Evolutionary conservation across 2,329 filamentous ascomycete species (phyloP).

Genomic region (Beauveria australis): DNA sequence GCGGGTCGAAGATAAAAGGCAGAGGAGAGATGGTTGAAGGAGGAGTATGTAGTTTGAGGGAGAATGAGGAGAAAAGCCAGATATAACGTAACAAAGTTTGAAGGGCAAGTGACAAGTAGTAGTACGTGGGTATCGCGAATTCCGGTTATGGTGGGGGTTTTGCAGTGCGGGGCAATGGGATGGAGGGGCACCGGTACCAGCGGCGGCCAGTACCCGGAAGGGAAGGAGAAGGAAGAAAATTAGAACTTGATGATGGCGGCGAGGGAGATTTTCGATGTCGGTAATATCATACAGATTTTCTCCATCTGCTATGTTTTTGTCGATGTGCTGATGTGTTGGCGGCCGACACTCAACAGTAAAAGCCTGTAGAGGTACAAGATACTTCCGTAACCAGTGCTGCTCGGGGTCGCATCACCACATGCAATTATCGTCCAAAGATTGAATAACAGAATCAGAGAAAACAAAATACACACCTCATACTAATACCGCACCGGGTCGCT

Average conservation of each 20-base stretch:
- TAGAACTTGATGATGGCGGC: no score
- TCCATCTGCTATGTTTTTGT: no score
- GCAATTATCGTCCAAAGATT: not conserved
- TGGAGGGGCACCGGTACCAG: conserved; percentile 2
- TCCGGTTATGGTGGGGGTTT: not conserved
- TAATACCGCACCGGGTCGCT: not conserved
- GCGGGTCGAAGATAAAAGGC: not conserved
- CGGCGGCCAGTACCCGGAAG: no score
- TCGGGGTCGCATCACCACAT: not conserved
- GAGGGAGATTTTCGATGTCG: no score
- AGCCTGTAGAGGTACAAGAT: not conserved
- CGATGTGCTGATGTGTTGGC: no score
- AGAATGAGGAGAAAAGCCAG: not conserved
- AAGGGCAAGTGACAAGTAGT: not conserved
- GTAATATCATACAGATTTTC: no score
- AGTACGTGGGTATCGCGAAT: not conserved
- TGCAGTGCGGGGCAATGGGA: not conserved
- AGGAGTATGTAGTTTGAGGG: not conserved
- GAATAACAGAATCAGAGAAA: not conserved
- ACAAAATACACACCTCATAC: not conserved
- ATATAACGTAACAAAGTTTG: conserved; percentile 7
- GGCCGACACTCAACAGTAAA: not conserved
- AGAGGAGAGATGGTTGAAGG: not conserved
- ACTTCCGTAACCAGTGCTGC: not conserved
- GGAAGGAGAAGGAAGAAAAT: no score